These are phyloP conservation scores for Saccharomycopsis sp. DNA, from an alignment of 805 yeast genomes.

Conservation along the genomic window DNA sequence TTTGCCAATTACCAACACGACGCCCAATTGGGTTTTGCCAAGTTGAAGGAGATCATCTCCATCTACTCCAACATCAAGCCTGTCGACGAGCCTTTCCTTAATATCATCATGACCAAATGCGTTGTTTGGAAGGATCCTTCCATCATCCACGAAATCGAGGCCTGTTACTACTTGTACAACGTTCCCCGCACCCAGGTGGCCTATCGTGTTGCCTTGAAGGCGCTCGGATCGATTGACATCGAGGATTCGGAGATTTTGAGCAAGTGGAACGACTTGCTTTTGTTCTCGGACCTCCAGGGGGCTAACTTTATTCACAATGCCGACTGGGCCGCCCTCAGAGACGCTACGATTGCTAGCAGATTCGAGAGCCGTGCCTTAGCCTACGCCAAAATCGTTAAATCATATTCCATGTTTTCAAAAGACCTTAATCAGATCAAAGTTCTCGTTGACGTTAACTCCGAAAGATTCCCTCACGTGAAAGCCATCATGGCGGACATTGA, in stretches of 20 bases:
- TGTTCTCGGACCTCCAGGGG: conserved; percentile 44
- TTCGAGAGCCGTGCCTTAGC: conserved; percentile 42
- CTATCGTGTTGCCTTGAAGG: conserved; percentile 64
- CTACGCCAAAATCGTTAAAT: conserved; percentile 48
- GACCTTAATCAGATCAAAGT: conserved; percentile 41
- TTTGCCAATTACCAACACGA: conserved; percentile 51
- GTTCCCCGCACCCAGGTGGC: conserved; percentile 62
- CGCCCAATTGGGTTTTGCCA: conserved; percentile 45
- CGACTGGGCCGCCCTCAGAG: conserved; percentile 79
- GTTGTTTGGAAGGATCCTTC: conserved; percentile 60
- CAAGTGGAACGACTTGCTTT: conserved; percentile 48
- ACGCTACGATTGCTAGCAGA: conserved; percentile 54
- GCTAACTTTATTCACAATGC: conserved; percentile 68
- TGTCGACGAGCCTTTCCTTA: conserved; percentile 76
- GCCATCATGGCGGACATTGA: conserved; percentile 34
- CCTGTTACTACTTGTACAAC: conserved; percentile 50
- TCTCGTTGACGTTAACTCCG: conserved; percentile 39
- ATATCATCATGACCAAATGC: conserved; percentile 62
- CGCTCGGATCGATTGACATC: conserved; percentile 58
- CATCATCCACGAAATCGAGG: conserved; percentile 58
- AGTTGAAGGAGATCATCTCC: conserved; percentile 50
- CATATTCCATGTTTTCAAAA: conserved; percentile 42
- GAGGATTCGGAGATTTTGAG: conserved; percentile 46
- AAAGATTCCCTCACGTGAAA: conserved; percentile 35
- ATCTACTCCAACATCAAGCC: conserved; percentile 50